Evolutionary conservation across 225 moss, liverwort and hornwort species (phyloP), one percentile per base, ranked within the genome.

Genomic region (Pseudisothecium myosuroides): DNA sequence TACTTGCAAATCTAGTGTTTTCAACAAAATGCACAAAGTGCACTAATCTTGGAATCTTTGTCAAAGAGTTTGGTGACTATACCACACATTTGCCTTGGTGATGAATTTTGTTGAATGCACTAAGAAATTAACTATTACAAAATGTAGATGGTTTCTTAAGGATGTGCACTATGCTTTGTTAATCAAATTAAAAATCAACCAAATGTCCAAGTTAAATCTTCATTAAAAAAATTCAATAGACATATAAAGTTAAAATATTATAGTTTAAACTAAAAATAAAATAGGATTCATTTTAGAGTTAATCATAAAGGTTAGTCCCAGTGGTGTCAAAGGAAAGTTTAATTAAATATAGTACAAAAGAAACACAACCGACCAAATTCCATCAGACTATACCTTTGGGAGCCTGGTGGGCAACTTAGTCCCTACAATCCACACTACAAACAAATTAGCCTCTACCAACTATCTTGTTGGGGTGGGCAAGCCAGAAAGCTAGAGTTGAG

Each of bases 141-240:
- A 71, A 5, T 71, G 5, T 14, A 14, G 6, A 41, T 71, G 26
- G 26, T 9, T 41, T 41, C 0, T 9, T 41, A 73, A 43, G 7
- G 1, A 41, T 26, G 5, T 69, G 8, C 4, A 69, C 4, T 24
- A 8, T 8, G 1, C 3, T 41, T 4, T n/a, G 0, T 22, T 69
- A 22, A 69, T 14, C 4, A n/a, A 23, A n/a, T 39, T 39, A 2
- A 69, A 5, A 41, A 71, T 39, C 23, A 69, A 24, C 3, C 5
- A 71, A 24, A 41, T 71, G 5, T 39, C 9, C 5, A 67, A 16
- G 9, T 71, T 17, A 43, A 28, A 26, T 5, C 9, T 43, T 72
- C 9, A 9, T 43, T n/a, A 22, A 8, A 55, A 34, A 68, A 14
- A 67, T 14, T 41, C 71, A 71, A 41, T 26, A 71, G 8, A 41